Base-by-base conservation (phyloP, 2,329 filamentous ascomycete genomes). In the Nemania abortiva region DNA sequence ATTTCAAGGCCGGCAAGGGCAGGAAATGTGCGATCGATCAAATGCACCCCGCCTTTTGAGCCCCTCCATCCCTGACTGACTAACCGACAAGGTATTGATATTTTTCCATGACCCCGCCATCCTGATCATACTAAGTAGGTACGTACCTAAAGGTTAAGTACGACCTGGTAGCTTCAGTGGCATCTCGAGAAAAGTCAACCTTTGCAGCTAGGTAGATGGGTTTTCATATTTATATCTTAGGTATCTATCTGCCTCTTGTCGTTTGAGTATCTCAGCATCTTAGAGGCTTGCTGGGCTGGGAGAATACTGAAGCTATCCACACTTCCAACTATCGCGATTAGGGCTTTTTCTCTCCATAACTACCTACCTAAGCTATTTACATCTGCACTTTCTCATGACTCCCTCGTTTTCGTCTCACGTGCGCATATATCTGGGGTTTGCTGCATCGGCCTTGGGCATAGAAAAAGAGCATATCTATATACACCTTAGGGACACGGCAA, bases 1-100 rank as follows among this genome's bases (percentile, higher is more conserved):
- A 34, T 54, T 42, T 53, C 55, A 18, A 39, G 55, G n/a, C 18
- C 39, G 2, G n/a, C 6, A 52, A 6, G n/a, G n/a, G n/a, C n/a
- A n/a, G n/a, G 45, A 56, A 61, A 61, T 63, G 59, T 69, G 66
- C 37, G 57, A 55, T 54, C 52, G 9, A 34, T 5, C 31, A 49
- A 54, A 66, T 55, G 67, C 67, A 69, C 67, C 67, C 67, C 67
- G 67, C 67, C 67, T 66, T 68, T 65, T 69, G 34, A 66, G 67
- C 67, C 67, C 67, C 63, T 63, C 63, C 34, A 63, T 61, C 22
- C 9, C 47, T 39, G 18, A 24, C 47, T 4, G 2, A 27, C 20
- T 24, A 27, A 20, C 15, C 9, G 31, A 34, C n/a, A n/a, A n/a
- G n/a, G 22, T 34, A 31, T 11, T 5, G 13, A 15, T 42, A 13